Evolutionary conservation across 345 rosid species (phyloP).

Genomic region (Limnanthes douglasii): DNA sequence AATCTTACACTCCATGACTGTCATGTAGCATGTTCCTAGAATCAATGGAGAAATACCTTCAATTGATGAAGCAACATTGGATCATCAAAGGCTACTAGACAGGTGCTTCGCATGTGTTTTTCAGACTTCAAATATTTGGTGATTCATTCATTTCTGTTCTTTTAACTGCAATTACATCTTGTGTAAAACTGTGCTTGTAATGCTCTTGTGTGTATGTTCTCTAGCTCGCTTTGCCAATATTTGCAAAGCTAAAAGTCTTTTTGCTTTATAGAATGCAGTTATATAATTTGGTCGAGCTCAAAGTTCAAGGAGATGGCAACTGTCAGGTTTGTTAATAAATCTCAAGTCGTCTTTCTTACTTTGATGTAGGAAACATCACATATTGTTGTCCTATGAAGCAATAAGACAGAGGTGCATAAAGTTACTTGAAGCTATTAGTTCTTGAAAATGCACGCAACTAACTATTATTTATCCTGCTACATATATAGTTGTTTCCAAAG

Average conservation of each 20-base stretch:
- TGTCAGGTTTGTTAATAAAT: conserved; percentile 39
- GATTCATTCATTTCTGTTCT: not conserved
- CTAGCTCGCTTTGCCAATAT: not conserved
- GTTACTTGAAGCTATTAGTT: no score
- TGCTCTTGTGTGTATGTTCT: not conserved
- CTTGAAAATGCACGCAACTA: no score
- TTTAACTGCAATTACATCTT: not conserved
- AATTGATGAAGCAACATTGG: conserved; percentile 40
- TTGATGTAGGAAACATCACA: not conserved
- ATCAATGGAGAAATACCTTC: conserved; percentile 60
- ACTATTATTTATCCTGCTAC: no score
- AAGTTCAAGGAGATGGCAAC: conserved; percentile 60
- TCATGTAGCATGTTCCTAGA: conserved; percentile 40
- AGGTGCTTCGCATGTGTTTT: conserved; percentile 20
- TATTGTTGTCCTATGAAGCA: no score
- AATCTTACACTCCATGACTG: no score
- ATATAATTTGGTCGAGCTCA: conserved; percentile 44
- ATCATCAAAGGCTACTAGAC: conserved; percentile 47
- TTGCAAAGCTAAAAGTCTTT: not conserved
- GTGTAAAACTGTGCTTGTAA: not conserved
- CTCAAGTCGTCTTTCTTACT: not conserved
- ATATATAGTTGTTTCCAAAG: no score
- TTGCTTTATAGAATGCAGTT: conserved; percentile 22
- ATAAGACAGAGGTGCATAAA: no score
- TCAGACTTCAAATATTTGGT: not conserved